phyloP scores from a whole-genome alignment of 1,284 basidiomycete species.

The Ustilago shanxiensis region DNA sequence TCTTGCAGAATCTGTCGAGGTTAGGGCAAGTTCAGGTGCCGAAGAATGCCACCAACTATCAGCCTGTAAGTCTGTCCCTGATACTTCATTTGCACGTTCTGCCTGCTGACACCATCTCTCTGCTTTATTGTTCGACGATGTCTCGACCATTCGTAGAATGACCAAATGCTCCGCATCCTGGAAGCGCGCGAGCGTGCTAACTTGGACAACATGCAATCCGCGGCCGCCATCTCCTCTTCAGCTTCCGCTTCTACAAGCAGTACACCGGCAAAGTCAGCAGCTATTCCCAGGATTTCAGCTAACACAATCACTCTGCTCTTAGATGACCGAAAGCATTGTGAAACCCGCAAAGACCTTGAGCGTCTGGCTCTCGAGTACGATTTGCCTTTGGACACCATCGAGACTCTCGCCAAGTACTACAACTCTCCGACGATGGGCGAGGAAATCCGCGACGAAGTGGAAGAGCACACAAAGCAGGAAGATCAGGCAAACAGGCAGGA shows the following conservation, averaged over 20 bases:
- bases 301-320: conserved; percentile 44
- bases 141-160: conserved; percentile 19
- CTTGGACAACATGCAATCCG: conserved; percentile 24
- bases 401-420: conserved; percentile 40
- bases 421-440: conserved; percentile 57
- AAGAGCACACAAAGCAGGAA: conserved; percentile 14
- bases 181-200: conserved; percentile 44
- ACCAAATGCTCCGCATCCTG: conserved; percentile 55
- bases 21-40: conserved; percentile 52
- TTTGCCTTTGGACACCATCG: conserved; percentile 39
- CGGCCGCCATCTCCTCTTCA: conserved; percentile 1
- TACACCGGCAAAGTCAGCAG: background rate
- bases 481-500: conserved; percentile 43
- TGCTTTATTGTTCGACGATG: background rate
- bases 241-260: conserved; percentile 1
- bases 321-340: conserved; percentile 56
- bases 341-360: conserved; percentile 43
- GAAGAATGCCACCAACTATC: conserved; percentile 48
- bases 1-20: conserved; percentile 46
- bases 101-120: background rate
- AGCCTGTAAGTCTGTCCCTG: conserved; percentile 48
- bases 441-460: conserved; percentile 33
- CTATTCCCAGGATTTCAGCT: conserved; percentile 30
- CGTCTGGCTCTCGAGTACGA: conserved; percentile 53
- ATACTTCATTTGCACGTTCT: too few relatives aligned